phyloP scores from a whole-genome alignment of 164 flowering plant genomes.

The Buxus sempervirens region DNA sequence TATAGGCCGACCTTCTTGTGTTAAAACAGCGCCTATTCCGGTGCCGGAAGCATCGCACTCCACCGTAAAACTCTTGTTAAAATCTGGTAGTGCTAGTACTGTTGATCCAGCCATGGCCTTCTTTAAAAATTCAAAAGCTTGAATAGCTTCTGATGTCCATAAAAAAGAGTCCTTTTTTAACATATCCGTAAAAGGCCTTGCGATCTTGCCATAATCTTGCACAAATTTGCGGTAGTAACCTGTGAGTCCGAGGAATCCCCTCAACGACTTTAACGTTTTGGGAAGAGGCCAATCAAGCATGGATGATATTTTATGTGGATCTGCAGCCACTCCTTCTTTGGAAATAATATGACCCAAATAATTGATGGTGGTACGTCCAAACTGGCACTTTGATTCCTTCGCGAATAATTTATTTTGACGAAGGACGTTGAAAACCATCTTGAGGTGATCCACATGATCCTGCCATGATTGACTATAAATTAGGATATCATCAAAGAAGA shows the following conservation, averaged over 20 bases:
- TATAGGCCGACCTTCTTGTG: slow-evolving; percentile 1
- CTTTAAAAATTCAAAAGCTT: not conserved
- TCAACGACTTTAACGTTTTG: not conserved
- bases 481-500: not conserved
- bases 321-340: not conserved
- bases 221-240: slow-evolving; percentile 3
- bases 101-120: not conserved
- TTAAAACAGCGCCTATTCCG: not conserved
- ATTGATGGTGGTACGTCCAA: not conserved
- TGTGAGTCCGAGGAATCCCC: slow-evolving; percentile 11
- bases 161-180: not conserved
- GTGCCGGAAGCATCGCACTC: not conserved
- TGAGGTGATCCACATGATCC: not conserved
- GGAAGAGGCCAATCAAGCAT: slow-evolving; percentile 3
- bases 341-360: slow-evolving; percentile 14
- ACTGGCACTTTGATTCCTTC: not conserved
- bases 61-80: not conserved
- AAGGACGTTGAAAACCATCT: not conserved
- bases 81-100: slow-evolving; percentile 6
- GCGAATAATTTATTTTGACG: not conserved
- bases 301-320: not conserved
- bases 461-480: not conserved
- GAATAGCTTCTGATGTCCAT: not conserved
- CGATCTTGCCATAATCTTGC: not conserved
- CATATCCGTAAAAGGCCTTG: not conserved